Evolutionary conservation across 176 grass and related monocot species (phyloP), one percentile per base, ranked within the genome.

Genomic region (Oryza glumipatula): DNA sequence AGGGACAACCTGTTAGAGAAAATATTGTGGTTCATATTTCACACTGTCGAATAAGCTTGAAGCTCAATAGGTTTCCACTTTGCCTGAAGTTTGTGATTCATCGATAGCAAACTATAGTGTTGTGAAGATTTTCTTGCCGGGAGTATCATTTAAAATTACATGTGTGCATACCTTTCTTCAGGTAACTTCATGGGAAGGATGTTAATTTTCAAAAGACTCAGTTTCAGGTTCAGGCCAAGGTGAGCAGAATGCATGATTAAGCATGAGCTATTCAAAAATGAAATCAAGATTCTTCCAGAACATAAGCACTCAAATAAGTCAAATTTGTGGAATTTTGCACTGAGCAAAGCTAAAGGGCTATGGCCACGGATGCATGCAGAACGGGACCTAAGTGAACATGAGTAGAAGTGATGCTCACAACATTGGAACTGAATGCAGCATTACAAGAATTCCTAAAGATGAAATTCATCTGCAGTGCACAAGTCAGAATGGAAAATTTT

Each of bases 301-400:
- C 17, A 75, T 51, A 41, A 75, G 41, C 81, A 75, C 30, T 38
- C 65, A 10, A 54, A 84, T 3, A 76, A 17, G 46, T 84, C 9
- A 76, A 68, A 47, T 77, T 51, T 4, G 23, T 70, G 13, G 73
- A 61, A n/a, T 45, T 56, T 13, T 85, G 73, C 6, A 23, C 35
- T 1, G 83, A 85, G 70, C 52, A 23, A 32, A 69, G 15, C 14
- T 47, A 77, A 65, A 77, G n/a, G 65, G 4, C 68, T 21, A 43
- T 8, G 3, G 73, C 15, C 77, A 77, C 8, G 65, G 69, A 58
- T 69, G 68, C 46, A 84, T 76, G 63, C 12, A 76, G 21, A 76
- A 84, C 3, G 61, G 73, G n/a, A 76, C 64, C 15, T 38, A 58
- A 23, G 63, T 76, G 72, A 73, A 76, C 14, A 9, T 67, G 21